Percentiles rank a stretch among this genome's conserved stretches.
These are phyloP conservation scores for Cnidoscolus chayamansa DNA, from an alignment of 441 rosid species.

Conservation along the genomic window DNA sequence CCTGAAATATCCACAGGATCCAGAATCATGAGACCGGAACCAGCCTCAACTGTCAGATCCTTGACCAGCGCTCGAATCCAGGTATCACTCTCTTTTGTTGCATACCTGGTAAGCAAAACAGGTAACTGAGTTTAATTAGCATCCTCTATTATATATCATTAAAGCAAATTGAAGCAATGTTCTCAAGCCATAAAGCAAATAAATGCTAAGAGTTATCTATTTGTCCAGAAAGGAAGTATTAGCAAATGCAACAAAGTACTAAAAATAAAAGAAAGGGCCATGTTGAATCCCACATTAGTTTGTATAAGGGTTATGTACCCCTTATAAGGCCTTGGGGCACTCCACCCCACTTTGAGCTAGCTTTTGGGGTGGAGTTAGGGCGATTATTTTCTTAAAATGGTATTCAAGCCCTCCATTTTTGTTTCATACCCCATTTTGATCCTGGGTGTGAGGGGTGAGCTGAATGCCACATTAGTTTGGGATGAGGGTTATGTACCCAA, in stretches of 20 bases:
- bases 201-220: background rate
- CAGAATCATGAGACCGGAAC: constrained; percentile 93
- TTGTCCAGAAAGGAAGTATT: background rate
- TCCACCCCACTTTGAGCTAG: too few relatives aligned
- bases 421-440: too few relatives aligned
- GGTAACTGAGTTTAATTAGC: background rate
- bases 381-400: too few relatives aligned
- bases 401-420: too few relatives aligned
- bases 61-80: constrained; percentile 90
- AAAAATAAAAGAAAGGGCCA: background rate
- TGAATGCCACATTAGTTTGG: too few relatives aligned
- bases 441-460: too few relatives aligned
- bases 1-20: constrained; percentile 91
- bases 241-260: background rate
- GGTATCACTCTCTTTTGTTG: constrained; percentile 90
- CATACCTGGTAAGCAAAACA: constrained; percentile 63
- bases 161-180: background rate
- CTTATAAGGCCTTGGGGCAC: too few relatives aligned
- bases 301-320: too few relatives aligned
- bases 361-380: too few relatives aligned
- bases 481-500: background rate
- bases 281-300: too few relatives aligned
- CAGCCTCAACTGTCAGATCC: constrained; percentile 89
- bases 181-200: constrained; percentile 5
- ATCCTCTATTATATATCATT: background rate